Evolutionary conservation across 495 filamentous ascomycete genomes (phyloP).

Genomic region (Amorphotheca resinae): DNA sequence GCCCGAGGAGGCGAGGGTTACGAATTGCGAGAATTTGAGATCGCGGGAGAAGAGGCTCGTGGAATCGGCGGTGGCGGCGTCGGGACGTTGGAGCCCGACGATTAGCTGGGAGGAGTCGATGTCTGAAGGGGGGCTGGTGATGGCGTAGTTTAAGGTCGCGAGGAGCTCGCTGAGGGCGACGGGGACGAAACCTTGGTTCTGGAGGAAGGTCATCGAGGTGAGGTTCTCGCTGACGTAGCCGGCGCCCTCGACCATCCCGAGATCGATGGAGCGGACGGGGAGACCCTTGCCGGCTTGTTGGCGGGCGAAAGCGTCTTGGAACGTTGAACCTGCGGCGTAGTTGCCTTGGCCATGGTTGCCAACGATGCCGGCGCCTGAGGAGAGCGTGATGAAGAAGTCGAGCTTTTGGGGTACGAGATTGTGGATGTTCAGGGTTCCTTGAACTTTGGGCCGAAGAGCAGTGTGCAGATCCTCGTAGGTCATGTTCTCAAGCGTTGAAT

Average conservation of each 20-base stretch:
- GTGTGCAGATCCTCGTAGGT: conserved; percentile 21
- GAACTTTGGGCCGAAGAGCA: conserved; percentile 27
- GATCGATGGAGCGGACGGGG: neutral
- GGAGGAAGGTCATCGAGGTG: neutral
- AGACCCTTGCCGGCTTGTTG: neutral
- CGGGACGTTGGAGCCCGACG: too few species aligned
- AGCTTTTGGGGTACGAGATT: conserved; percentile 26
- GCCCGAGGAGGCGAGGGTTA: too few species aligned
- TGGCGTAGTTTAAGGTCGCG: neutral
- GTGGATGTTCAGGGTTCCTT: conserved; percentile 29
- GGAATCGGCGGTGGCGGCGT: too few species aligned
- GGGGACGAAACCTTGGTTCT: neutral
- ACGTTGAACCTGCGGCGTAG: conserved; percentile 50
- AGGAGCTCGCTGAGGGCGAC: neutral
- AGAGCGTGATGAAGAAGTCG: conserved; percentile 55
- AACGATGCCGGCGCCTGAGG: conserved; percentile 45
- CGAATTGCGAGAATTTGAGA: too few species aligned
- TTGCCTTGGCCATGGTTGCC: conserved; percentile 47
- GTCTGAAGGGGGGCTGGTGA: neutral
- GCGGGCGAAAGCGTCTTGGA: conserved; percentile 39
- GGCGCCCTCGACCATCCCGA: neutral
- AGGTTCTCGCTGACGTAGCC: neutral
- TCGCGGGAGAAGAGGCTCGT: too few species aligned
- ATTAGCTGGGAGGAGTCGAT: neutral
- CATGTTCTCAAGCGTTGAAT: neutral